phyloP scores from a whole-genome alignment of 352 stramenopile genomes.

The Pythium grandisporangium region DNA sequence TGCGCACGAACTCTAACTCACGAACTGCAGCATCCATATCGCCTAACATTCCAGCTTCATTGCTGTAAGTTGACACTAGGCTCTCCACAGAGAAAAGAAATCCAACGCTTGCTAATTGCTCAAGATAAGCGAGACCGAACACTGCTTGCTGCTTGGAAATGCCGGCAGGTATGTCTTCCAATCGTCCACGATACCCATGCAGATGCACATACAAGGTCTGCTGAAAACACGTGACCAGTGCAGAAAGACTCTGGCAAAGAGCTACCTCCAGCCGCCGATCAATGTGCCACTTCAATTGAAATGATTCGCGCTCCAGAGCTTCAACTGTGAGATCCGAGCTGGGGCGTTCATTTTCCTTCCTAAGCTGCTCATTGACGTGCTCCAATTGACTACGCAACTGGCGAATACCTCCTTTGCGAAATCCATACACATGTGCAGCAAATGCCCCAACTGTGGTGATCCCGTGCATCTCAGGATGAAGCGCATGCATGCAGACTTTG shows the following conservation, averaged over 20 bases:
- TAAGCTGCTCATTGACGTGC: constrained; percentile 29
- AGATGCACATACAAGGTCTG: constrained; percentile 78
- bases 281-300: constrained; percentile 78
- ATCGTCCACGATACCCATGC: too few species aligned
- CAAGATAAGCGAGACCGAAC: constrained; percentile 51
- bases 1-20: constrained; percentile 51
- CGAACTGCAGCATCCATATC: constrained; percentile 78
- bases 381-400: constrained; percentile 67
- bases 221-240: constrained; percentile 80
- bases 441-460: constrained; percentile 79
- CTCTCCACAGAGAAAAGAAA: constrained; percentile 83
- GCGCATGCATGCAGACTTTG: constrained; percentile 20
- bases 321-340: constrained; percentile 69
- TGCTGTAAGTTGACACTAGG: constrained; percentile 77
- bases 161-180: too few species aligned
- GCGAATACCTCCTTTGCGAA: constrained; percentile 64
- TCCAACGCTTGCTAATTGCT: constrained; percentile 42
- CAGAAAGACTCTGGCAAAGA: constrained; percentile 77
- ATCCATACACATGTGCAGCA: constrained; percentile 77
- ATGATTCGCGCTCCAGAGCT: constrained; percentile 62
- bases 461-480: constrained; percentile 57
- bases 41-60: constrained; percentile 77
- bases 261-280: constrained; percentile 74
- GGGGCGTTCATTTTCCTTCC: constrained; percentile 38
- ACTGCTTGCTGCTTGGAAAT: constrained; percentile 31